phyloP scores from a whole-genome alignment of 2,329 filamentous ascomycete species.

The Xylaria sp. region DNA sequence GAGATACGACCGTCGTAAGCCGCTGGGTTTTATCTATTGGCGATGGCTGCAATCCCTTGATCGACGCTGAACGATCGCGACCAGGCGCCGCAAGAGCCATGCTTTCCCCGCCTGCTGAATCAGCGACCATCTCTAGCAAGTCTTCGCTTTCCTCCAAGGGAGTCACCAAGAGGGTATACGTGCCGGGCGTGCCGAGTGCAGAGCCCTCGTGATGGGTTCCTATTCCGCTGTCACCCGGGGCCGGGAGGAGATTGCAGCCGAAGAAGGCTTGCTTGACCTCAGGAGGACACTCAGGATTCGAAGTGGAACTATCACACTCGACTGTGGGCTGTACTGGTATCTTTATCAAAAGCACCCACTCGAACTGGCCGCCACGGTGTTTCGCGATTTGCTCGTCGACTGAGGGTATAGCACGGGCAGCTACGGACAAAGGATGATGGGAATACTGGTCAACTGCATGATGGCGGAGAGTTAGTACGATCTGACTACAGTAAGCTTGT shows the following conservation, averaged over 20 bases:
- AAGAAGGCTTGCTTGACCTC: constrained; percentile 43
- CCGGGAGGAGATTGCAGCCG: constrained; percentile 57
- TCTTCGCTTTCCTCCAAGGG: constrained; percentile 32
- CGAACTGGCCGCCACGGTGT: constrained; percentile 36
- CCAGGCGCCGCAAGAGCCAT: constrained; percentile 27
- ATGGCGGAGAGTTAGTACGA: constrained; percentile 13
- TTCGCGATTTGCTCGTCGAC: constrained; percentile 35
- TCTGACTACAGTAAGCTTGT: background rate
- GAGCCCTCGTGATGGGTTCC: constrained; percentile 24
- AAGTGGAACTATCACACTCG: constrained; percentile 2
- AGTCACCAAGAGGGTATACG: constrained; percentile 47
- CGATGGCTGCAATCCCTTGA: constrained; percentile 11
- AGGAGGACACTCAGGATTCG: constrained; percentile 12
- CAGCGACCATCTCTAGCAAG: constrained; percentile 20
- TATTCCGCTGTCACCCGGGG: constrained; percentile 34
- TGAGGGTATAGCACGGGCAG: constrained; percentile 33
- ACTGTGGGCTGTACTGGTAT: constrained; percentile 6
- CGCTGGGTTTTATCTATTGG: constrained; percentile 14
- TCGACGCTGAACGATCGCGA: constrained; percentile 19
- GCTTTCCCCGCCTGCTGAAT: constrained; percentile 8
- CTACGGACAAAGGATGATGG: constrained; percentile 33
- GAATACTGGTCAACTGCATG: constrained; percentile 31
- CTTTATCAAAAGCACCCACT: constrained; percentile 35
- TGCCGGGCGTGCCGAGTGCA: constrained; percentile 44
- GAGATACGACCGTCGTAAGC: constrained; percentile 19